A percentile compares a stretch with the other conserved stretches of the same genome.
Conservation (phyloP, 2,329 filamentous ascomycete genomes). For the Akanthomyces muscarius region DNA sequence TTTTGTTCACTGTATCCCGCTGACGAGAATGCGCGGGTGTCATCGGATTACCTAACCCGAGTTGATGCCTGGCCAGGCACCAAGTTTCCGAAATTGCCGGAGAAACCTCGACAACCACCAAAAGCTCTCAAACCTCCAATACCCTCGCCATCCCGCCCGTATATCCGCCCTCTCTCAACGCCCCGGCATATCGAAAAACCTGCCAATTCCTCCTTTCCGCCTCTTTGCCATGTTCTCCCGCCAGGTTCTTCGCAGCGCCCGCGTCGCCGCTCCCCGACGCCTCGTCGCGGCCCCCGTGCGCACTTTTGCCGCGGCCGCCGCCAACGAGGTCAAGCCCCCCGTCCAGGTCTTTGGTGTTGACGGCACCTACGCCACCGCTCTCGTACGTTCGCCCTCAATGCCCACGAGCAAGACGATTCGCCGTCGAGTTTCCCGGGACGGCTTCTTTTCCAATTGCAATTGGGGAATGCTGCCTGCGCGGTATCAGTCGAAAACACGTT, state of each 20-base stretch:
- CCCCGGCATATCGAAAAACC: constrained; percentile 27
- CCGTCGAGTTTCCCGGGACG: neutral
- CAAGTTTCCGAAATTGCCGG: constrained; percentile 40
- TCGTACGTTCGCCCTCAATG: constrained; percentile 61
- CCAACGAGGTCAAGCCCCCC: constrained; percentile 73
- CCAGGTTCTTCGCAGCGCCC: constrained; percentile 54
- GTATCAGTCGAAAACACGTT: neutral
- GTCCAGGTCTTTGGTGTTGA: constrained; percentile 92
- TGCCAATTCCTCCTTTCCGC: constrained; percentile 18
- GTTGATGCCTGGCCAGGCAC: constrained; percentile 42
- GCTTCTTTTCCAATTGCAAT: neutral
- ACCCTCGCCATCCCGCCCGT: neutral
- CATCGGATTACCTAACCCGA: constrained; percentile 19
- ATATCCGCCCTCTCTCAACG: neutral
- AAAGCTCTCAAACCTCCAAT: constrained; percentile 23
- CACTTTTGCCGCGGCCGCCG: constrained; percentile 71
- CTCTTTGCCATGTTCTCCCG: constrained; percentile 52
- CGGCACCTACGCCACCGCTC: constrained; percentile 95
- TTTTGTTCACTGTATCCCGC: neutral
- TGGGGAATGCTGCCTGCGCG: neutral
- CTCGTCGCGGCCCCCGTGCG: constrained; percentile 54
- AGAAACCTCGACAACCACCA: constrained; percentile 33
- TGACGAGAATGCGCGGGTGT: constrained; percentile 15
- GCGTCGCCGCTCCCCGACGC: constrained; percentile 58
- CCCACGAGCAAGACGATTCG: no score